A percentile compares a stretch with the other conserved stretches of the same genome.
phyloP scores from a whole-genome alignment of 2,329 filamentous ascomycete genomes.

The Colletotrichum sublineola region DNA sequence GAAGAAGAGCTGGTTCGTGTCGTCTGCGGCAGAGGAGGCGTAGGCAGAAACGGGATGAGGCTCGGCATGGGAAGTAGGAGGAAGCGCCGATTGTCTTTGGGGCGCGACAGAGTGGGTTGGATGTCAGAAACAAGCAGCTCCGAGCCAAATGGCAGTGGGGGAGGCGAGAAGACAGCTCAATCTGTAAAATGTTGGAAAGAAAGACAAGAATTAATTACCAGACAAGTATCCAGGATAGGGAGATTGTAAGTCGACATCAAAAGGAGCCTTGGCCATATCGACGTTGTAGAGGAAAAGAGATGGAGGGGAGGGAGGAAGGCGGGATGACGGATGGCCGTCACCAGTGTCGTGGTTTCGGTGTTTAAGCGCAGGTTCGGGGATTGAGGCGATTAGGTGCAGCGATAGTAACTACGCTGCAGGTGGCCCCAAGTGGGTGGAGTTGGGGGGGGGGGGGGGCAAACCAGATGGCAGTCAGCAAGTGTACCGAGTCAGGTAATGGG shows the following conservation, averaged over 20 bases:
- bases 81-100: constrained; percentile 26
- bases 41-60: constrained; percentile 34
- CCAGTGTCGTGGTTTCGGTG: constrained; percentile 35
- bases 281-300: constrained; percentile 19
- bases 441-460: neutral
- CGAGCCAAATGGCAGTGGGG: neutral
- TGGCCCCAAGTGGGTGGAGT: neutral
- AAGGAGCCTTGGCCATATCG: constrained; percentile 33
- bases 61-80: constrained; percentile 36
- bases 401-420: neutral
- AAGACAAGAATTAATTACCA: constrained; percentile 30
- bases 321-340: constrained; percentile 32
- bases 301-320: constrained; percentile 21
- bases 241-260: constrained; percentile 22
- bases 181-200: constrained; percentile 1
- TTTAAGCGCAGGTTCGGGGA: constrained; percentile 37
- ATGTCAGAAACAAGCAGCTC: constrained; percentile 20
- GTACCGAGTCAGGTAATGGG: too few relatives aligned
- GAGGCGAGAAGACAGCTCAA: neutral
- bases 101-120: neutral
- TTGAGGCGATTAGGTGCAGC: constrained; percentile 16
- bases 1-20: constrained; percentile 25
- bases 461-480: neutral
- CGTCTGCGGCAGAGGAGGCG: constrained; percentile 32
- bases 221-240: constrained; percentile 28